phyloP scores from a whole-genome alignment of 176 grass and related monocot species.

The Lolium perenne region DNA sequence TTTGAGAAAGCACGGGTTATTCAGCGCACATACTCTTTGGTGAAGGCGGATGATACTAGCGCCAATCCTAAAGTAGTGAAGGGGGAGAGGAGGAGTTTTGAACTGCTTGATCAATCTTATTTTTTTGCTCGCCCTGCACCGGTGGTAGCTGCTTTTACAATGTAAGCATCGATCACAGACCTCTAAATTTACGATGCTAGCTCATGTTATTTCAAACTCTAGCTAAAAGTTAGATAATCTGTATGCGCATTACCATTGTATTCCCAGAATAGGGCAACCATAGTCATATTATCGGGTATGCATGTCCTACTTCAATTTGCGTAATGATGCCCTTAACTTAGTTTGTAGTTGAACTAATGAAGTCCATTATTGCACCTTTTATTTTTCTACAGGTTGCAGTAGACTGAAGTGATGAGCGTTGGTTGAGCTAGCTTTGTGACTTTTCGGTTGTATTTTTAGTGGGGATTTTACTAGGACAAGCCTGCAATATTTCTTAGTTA shows the following conservation, averaged over 20 bases:
- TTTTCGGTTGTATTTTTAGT: too few relatives aligned
- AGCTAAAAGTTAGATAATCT: neutral
- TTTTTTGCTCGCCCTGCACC: neutral
- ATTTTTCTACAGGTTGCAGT: neutral
- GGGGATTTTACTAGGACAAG: too few relatives aligned
- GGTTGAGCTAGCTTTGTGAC: too few relatives aligned
- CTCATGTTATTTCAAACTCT: neutral
- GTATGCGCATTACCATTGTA: neutral
- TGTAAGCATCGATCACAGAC: neutral
- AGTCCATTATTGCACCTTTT: neutral
- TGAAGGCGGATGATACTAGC: neutral
- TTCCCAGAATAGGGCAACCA: neutral
- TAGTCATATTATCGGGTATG: neutral
- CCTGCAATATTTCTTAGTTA: too few relatives aligned
- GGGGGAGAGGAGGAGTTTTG: neutral
- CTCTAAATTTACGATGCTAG: neutral
- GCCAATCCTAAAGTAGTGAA: neutral
- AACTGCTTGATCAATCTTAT: neutral
- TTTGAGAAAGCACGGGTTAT: slow-evolving; percentile 9
- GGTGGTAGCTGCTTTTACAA: neutral
- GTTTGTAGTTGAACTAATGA: neutral
- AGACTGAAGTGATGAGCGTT: neutral
- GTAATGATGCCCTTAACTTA: neutral
- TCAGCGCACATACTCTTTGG: slow-evolving; percentile 17
- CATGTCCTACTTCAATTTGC: neutral